These are phyloP conservation scores for Eleusine coracana DNA, from an alignment of 176 grass and related monocot species.

Conservation along the genomic window DNA sequence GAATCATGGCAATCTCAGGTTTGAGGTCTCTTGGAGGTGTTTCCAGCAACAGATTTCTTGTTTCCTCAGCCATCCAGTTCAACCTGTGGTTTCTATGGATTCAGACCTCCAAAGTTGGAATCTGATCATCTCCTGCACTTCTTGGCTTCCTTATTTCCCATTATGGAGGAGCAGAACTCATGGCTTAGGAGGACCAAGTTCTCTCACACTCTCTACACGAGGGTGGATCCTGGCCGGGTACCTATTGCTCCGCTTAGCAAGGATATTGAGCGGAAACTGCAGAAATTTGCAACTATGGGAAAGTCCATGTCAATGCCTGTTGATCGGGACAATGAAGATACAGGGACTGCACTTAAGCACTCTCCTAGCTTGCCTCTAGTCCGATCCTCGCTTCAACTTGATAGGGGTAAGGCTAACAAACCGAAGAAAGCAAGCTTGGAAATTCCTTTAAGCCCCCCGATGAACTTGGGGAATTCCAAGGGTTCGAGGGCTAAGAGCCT, in stretches of 20 bases:
- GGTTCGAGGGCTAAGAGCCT: conserved; percentile 36
- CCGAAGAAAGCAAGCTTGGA: conserved; percentile 13
- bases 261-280: conserved; percentile 41
- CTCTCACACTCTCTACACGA: conserved; percentile 49
- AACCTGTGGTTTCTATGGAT: conserved; percentile 42
- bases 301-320: conserved; percentile 46
- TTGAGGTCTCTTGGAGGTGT: conserved; percentile 9
- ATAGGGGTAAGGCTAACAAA: conserved; percentile 22
- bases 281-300: conserved; percentile 8
- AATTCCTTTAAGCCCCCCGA: conserved; percentile 22
- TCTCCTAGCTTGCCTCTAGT: conserved; percentile 36
- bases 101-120: conserved; percentile 45
- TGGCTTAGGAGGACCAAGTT: conserved; percentile 69
- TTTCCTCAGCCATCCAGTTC: conserved; percentile 31
- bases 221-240: conserved; percentile 21
- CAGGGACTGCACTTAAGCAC: conserved; percentile 32
- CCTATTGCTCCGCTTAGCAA: conserved; percentile 24
- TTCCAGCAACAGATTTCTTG: conserved; percentile 6
- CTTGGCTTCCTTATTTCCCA: not conserved
- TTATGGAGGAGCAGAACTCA: conserved; percentile 59
- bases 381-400: conserved; percentile 13
- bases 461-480: conserved; percentile 24
- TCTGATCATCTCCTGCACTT: conserved; percentile 33
- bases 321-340: conserved; percentile 36
- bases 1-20: conserved; percentile 1